These are phyloP conservation scores for Penicillium pancosmium DNA, from an alignment of 495 filamentous ascomycete genomes.

Conservation along the genomic window DNA sequence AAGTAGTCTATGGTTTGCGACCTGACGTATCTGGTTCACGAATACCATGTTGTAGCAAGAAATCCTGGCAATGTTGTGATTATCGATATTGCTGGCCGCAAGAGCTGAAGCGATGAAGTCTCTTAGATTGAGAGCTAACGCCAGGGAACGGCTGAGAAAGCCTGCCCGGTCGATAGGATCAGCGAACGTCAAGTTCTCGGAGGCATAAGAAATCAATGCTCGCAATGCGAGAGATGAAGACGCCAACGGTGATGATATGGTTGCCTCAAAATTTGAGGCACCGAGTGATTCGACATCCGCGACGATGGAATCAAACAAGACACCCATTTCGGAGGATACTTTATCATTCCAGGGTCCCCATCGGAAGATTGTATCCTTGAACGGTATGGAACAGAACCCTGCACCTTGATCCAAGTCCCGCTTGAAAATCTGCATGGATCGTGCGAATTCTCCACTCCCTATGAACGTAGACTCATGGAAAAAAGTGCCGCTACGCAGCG, in stretches of 20 bases:
- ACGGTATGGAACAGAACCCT: conserved; percentile 36
- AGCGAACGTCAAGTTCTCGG: conserved; percentile 52
- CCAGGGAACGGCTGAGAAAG: conserved; percentile 38
- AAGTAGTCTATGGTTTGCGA: conserved; percentile 44
- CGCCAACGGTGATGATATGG: background rate
- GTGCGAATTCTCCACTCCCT: conserved; percentile 67
- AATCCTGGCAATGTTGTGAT: conserved; percentile 25
- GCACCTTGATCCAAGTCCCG: conserved; percentile 37
- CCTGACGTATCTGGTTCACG: conserved; percentile 44
- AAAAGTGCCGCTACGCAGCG: conserved; percentile 67
- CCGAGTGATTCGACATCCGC: conserved; percentile 25
- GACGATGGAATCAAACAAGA: conserved; percentile 57
- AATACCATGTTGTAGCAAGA: conserved; percentile 42
- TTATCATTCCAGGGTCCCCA: conserved; percentile 75
- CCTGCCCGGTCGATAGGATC: conserved; percentile 51
- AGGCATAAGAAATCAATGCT: conserved; percentile 50
- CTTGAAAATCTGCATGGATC: conserved; percentile 43
- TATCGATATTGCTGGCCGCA: conserved; percentile 20
- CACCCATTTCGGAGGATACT: conserved; percentile 68
- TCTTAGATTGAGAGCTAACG: conserved; percentile 32
- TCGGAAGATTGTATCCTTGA: conserved; percentile 53
- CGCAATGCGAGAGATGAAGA: conserved; percentile 27
- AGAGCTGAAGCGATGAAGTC: conserved; percentile 30
- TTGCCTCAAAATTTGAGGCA: conserved; percentile 5
- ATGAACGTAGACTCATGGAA: conserved; percentile 79